A percentile compares a stretch with the other conserved stretches of the same genome.
Evolutionary conservation across 2,329 filamentous ascomycete genomes (phyloP).

Genomic region (Claviceps spartinae): DNA sequence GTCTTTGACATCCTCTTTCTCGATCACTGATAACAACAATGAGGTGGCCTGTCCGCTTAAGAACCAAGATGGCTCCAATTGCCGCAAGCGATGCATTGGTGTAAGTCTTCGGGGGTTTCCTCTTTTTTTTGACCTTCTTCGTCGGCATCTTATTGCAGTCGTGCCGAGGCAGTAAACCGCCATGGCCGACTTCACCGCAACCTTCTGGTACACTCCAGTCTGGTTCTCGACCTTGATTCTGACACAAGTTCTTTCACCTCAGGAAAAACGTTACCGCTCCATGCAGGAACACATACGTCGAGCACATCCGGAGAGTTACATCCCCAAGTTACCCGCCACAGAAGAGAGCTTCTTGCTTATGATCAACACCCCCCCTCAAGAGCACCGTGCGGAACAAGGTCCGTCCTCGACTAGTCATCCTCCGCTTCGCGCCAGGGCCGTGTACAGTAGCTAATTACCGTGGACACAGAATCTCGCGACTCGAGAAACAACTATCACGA

Average conservation of each 20-base stretch:
- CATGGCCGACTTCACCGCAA: not conserved
- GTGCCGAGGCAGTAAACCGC: not conserved
- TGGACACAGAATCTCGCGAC: slow-evolving; percentile 34
- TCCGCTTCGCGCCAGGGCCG: slow-evolving; percentile 10
- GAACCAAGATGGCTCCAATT: slow-evolving; percentile 93
- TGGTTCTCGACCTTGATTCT: not conserved
- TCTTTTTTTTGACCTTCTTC: not conserved
- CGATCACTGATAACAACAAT: slow-evolving; percentile 81
- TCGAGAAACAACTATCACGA: slow-evolving; percentile 44
- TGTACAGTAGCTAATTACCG: not conserved
- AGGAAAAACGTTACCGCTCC: slow-evolving; percentile 93
- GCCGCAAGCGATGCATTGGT: slow-evolving; percentile 93
- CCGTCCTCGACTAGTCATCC: slow-evolving; percentile 20
- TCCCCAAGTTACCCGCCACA: slow-evolving; percentile 92
- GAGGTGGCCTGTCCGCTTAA: slow-evolving; percentile 93
- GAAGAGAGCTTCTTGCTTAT: slow-evolving; percentile 96
- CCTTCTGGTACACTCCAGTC: not conserved
- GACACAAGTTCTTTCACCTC: slow-evolving; percentile 7
- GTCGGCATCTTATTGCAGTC: not conserved
- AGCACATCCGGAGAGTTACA: slow-evolving; percentile 93
- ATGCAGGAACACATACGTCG: slow-evolving; percentile 99
- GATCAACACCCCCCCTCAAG: slow-evolving; percentile 79
- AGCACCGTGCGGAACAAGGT: slow-evolving; percentile 36
- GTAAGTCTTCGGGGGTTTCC: slow-evolving; percentile 48
- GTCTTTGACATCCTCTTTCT: slow-evolving; percentile 79